These are phyloP conservation scores for Botrytis aclada DNA, from an alignment of 2,329 filamentous ascomycete genomes.

Conservation along the genomic window DNA sequence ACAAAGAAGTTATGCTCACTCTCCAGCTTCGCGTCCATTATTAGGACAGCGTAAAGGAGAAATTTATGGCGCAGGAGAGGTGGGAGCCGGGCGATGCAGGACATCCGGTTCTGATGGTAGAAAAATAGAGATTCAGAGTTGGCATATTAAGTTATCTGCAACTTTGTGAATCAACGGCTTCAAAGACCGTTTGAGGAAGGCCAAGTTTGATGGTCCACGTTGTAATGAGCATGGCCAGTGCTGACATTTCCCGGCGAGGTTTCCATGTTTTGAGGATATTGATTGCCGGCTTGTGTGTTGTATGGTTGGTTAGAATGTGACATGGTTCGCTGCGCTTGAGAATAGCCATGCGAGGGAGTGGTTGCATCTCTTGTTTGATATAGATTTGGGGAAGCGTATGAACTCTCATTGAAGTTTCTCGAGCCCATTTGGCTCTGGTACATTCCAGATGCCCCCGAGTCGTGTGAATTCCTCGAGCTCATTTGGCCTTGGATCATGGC, in stretches of 20 bases:
- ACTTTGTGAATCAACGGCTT: neutral
- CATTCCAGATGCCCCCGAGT: conserved; percentile 2
- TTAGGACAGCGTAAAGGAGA: neutral
- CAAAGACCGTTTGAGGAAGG: conserved; percentile 28
- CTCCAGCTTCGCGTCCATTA: neutral
- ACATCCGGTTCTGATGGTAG: neutral
- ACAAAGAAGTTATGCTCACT: conserved; percentile 1
- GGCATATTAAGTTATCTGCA: neutral
- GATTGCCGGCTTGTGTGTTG: neutral
- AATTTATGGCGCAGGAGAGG: neutral
- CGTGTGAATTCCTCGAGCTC: neutral
- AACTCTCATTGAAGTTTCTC: neutral
- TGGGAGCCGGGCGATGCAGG: neutral
- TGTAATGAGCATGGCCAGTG: conserved; percentile 35
- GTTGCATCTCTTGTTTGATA: conserved; percentile 16
- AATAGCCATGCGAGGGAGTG: conserved; percentile 25
- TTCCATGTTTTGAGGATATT: conserved; percentile 8
- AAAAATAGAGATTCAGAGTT: neutral
- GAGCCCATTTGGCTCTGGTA: conserved; percentile 9
- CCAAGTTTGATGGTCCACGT: conserved; percentile 32
- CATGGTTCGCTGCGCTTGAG: conserved; percentile 16
- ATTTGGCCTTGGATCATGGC: conserved; percentile 8
- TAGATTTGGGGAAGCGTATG: neutral
- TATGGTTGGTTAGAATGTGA: neutral
- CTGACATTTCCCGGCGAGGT: conserved; percentile 31